Base-by-base conservation (phyloP, 768 basidiomycete species). In the Lentinula guzmanii region DNA sequence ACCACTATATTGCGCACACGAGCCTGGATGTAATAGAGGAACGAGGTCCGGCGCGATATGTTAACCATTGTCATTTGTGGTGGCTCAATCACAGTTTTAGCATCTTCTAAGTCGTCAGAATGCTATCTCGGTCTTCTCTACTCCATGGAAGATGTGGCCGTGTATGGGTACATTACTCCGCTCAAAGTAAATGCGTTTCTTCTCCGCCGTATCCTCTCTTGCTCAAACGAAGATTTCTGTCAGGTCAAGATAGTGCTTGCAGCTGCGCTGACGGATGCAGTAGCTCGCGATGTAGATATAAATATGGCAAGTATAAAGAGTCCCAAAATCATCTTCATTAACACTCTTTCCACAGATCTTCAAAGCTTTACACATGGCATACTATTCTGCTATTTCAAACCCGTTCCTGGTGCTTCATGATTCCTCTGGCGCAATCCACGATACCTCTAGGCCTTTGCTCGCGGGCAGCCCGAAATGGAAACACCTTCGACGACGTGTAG, bases 21-120 rank as follows among this genome's bases (percentile, higher is more conserved):
- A 89, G 89, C 59, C 74, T 96, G 67, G 93, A 96, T 73, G 89
- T 94, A 60, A 86, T 96, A 67, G 94, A 96, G 68, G 93, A 95
- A 75, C 87, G 91, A 79, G 85, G 93, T 93, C 67, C 75, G 86
- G 71, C 21, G 24, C 18, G 11, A 18, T 61, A 42, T n/a, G n/a
- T 59, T n/a, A 37, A 35, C 48, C 16, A n/a, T 18, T 54, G 16
- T 21, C 13, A 31, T 41, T 42, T 16, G 33, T 60, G 4, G 43
- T 35, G 50, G 53, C 43, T 61, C 31, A 43, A n/a, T 46, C 81
- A 80, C 80, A 46, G 72, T 68, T 70, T 76, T 65, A 31, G 66
- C 79, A 62, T 81, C 79, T 16, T 78, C 78, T 33, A 93, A 91
- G 72, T 75, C 82, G 3, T 78, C 77, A 4, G 93, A 95, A 37